Evolutionary conservation across 1,284 basidiomycete species (phyloP).

Genomic region (Inonotus hispidus): DNA sequence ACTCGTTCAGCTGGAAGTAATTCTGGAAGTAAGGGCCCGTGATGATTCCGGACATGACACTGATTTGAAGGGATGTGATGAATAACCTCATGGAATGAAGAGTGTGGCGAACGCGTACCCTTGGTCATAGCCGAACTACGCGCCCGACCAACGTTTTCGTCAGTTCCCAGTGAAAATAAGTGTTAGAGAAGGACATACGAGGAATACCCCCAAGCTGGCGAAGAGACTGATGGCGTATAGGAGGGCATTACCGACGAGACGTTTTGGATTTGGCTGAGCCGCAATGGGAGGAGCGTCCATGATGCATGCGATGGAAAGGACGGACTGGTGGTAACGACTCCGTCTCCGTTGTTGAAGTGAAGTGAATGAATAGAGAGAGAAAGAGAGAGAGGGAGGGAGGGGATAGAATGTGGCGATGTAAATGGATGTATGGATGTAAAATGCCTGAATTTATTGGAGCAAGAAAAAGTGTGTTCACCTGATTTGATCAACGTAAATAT

Average conservation of each 20-base stretch:
- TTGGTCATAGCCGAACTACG: slow-evolving; percentile 88
- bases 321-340: slow-evolving; percentile 7
- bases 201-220: slow-evolving; percentile 83
- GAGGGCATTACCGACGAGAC: slow-evolving; percentile 72
- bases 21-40: slow-evolving; percentile 88
- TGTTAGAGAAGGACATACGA: slow-evolving; percentile 44
- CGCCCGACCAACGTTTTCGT: not conserved
- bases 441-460: not conserved
- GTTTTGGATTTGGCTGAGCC: slow-evolving; percentile 26
- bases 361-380: not conserved
- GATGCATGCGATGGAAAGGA: slow-evolving; percentile 30
- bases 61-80: slow-evolving; percentile 25
- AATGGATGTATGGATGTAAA: not conserved
- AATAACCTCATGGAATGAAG: slow-evolving; percentile 18
- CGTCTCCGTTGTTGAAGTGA: not conserved
- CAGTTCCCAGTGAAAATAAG: slow-evolving; percentile 23
- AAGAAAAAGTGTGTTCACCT: not conserved
- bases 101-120: slow-evolving; percentile 45
- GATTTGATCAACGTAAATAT: not conserved
- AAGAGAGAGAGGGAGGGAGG: not conserved
- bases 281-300: slow-evolving; percentile 36
- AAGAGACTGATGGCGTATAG: slow-evolving; percentile 82
- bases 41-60: slow-evolving; percentile 89
- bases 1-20: slow-evolving; percentile 59
- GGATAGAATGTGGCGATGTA: not conserved